These are phyloP conservation scores for Prunella vulgaris DNA, from an alignment of 257 asterid genomes.

Conservation along the genomic window DNA sequence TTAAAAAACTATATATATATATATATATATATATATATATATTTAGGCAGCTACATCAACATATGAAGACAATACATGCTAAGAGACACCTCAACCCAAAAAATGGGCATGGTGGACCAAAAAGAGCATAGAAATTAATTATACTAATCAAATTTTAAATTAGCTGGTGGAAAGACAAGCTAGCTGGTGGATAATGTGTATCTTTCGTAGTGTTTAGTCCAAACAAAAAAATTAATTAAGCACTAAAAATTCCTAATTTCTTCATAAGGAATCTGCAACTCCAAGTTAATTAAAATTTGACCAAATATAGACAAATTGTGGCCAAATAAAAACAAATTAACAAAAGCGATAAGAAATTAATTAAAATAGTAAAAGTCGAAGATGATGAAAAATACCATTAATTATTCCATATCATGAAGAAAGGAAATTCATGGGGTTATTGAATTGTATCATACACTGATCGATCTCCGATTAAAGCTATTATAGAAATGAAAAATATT, in stretches of 20 bases:
- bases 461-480: conserved; percentile 6
- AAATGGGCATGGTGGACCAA: conserved; percentile 38
- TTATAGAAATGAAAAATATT: conserved; percentile 9
- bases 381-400: background rate
- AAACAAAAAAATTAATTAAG: background rate
- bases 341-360: background rate
- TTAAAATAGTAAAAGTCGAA: background rate
- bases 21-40: no score
- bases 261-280: background rate
- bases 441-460: conserved; percentile 22
- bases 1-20: background rate
- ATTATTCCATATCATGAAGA: conserved; percentile 4
- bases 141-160: conserved; percentile 10
- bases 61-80: background rate
- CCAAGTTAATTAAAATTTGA: background rate
- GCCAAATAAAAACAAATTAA: background rate
- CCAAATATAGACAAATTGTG: background rate
- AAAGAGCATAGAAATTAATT: background rate
- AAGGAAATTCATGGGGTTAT: conserved; percentile 15
- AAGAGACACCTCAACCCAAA: conserved; percentile 27
- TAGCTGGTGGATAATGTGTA: conserved; percentile 40
- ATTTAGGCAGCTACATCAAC: conserved; percentile 2
- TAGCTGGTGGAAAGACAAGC: conserved; percentile 27
- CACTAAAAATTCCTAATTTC: background rate
- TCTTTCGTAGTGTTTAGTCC: conserved; percentile 26